Conservation (phyloP, 75 land plant genomes). For the Cupressus sempervirens region DNA sequence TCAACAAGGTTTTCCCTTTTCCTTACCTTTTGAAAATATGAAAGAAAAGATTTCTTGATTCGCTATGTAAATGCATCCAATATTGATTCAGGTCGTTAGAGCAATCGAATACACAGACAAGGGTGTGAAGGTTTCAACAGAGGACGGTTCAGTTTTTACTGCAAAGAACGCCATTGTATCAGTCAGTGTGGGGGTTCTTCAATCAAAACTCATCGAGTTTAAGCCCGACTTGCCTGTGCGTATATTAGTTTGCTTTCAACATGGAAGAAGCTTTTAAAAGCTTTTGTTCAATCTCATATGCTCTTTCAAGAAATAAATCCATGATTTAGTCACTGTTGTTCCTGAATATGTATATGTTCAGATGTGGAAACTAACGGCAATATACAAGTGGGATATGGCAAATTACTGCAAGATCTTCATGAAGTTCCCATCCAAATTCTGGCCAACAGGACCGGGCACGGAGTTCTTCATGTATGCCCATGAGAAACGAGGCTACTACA, state of each 20-base stretch:
- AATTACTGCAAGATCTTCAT: too few relatives aligned
- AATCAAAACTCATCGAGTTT: conserved; percentile 47
- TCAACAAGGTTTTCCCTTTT: conserved; percentile 56
- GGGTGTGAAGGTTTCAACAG: conserved; percentile 58
- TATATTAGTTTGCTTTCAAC: neutral
- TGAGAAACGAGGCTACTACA: conserved; percentile 77
- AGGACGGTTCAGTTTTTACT: conserved; percentile 20
- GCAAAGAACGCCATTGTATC: too few relatives aligned
- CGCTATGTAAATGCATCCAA: too few relatives aligned
- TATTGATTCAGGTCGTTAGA: conserved; percentile 46
- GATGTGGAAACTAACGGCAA: conserved; percentile 25
- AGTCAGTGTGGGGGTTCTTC: too few relatives aligned
- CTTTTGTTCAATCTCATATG: neutral
- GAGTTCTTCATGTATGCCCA: conserved; percentile 71
- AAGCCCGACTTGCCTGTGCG: conserved; percentile 72
- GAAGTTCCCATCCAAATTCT: conserved; percentile 27
- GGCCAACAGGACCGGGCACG: conserved; percentile 63
- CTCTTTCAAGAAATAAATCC: conserved; percentile 36
- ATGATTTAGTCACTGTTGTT: conserved; percentile 63
- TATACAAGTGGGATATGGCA: too few relatives aligned
- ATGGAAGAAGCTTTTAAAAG: neutral
- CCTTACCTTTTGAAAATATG: neutral
- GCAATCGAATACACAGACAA: conserved; percentile 32
- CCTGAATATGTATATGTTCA: conserved; percentile 74
- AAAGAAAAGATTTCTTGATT: too few relatives aligned